Base-by-base conservation (phyloP, 169 alveolate genomes). In the Eimeria praecox region DNA sequence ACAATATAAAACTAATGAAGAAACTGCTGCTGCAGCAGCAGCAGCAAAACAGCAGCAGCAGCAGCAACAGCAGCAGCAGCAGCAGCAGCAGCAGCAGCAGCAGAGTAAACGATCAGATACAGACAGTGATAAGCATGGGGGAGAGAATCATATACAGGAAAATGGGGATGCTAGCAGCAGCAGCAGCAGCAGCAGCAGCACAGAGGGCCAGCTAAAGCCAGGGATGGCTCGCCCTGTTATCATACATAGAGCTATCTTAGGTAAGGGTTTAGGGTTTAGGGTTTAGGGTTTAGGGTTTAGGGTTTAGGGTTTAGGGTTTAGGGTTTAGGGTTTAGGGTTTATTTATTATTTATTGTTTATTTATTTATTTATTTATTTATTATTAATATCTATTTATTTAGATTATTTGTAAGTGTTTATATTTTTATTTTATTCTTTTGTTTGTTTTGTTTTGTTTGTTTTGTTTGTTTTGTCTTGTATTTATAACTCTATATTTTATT, bases 241-340 rank as follows among this genome's bases (percentile, higher is more conserved):
- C 38, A 98, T 99, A 54, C 99, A 99, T 96, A 97, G 99, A 97
- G 99, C 99, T n/a, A 99, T 99, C 73, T 97, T 99, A 38, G 99
- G 87, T 77, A 75, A 75, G 52, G 33, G 3, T 99, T 16, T 98
- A 99, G 24, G 24, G 80, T n/a, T n/a, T n/a, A n/a, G n/a, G n/a
- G n/a, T n/a, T n/a, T n/a, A n/a, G n/a, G n/a, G n/a, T n/a, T n/a
- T n/a, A n/a, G n/a, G n/a, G n/a, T n/a, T n/a, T n/a, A n/a, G n/a
- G n/a, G n/a, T n/a, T n/a, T n/a, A n/a, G n/a, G n/a, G n/a, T n/a
- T n/a, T n/a, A n/a, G n/a, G n/a, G n/a, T n/a, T n/a, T n/a, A n/a
- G n/a, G n/a, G n/a, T n/a, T n/a, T n/a, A n/a, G n/a, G n/a, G n/a
- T n/a, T n/a, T n/a, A n/a, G n/a, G n/a, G n/a, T n/a, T n/a, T n/a